Evolutionary conservation across 495 filamentous ascomycete species (phyloP), one percentile per base, ranked within the genome.

Genomic region (Copromyces sp.): DNA sequence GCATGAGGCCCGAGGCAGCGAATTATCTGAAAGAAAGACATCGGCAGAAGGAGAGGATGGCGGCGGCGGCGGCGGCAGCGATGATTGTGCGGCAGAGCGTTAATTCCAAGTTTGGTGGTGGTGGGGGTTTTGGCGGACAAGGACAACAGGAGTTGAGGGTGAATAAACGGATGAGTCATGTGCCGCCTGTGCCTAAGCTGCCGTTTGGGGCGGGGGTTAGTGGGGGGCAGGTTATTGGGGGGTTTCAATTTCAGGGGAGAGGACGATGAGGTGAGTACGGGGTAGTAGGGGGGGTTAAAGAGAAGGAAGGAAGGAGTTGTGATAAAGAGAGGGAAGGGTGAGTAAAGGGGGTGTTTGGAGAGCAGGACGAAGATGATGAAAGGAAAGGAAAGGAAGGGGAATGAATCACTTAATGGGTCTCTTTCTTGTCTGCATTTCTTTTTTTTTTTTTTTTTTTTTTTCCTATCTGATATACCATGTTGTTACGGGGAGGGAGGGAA

Each of bases 1-100:
- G 95, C 68, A 99, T 99, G 95, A 86, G 95, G 68, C 94, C 94
- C 17, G 95, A 98, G 84, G 96, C 95, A n/a, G 89, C 90, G 47
- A 83, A 87, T 44, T 99, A 99, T 83, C 84, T 99, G 69, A 92
- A 90, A 71, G 94, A 98, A 81, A 85, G 95, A 29, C 94, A 92
- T 78, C 88, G 96, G 72, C 95, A 99, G 83, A 95, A 94, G 83
- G 95, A 98, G 83, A 85, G 95, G 76, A 87, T 98, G 77, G 93
- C 94, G 6, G 95, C 95, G 0, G 88, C 93, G 0, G 93, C 93
- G 2, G 94, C 95, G 0, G 96, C 96, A 5, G 94, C 97, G 77
- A 89, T 94, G 83, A 98, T 99, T 81, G 95, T 99, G 39, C 87
- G 90, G 77, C 94, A 97, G 82, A 98, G 95, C 82, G 87, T 98